Conservation (phyloP, 345 rosid species). For the Euphorbia peplus region DNA sequence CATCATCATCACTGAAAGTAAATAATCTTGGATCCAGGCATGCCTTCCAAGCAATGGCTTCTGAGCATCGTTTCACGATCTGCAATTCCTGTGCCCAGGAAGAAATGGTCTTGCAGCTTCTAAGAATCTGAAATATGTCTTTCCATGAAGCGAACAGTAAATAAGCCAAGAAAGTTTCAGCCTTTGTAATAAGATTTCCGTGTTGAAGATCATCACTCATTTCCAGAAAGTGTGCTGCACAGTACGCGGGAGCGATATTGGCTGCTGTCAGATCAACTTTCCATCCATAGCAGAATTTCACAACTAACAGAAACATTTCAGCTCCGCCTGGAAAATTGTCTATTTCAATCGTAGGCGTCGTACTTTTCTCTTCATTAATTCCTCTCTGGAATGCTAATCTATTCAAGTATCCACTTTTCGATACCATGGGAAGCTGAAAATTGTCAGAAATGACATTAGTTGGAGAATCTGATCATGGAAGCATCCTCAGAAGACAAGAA, state of each 20-base stretch:
- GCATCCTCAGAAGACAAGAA: not conserved
- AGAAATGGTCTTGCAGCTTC: slow-evolving; percentile 44
- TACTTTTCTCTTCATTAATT: slow-evolving; percentile 19
- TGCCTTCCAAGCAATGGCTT: slow-evolving; percentile 52
- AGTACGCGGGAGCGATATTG: slow-evolving; percentile 41
- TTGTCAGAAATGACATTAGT: slow-evolving; percentile 5
- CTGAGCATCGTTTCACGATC: slow-evolving; percentile 42
- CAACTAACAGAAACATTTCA: slow-evolving; percentile 35
- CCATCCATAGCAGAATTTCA: slow-evolving; percentile 53
- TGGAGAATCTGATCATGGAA: not conserved
- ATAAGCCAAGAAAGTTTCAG: slow-evolving; percentile 39
- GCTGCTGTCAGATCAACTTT: slow-evolving; percentile 45
- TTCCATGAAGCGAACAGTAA: slow-evolving; percentile 47
- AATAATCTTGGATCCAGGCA: slow-evolving; percentile 26
- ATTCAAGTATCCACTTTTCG: slow-evolving; percentile 50
- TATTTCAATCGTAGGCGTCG: slow-evolving; percentile 22
- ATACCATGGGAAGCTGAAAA: slow-evolving; percentile 50
- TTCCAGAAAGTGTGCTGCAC: slow-evolving; percentile 54
- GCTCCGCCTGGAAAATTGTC: slow-evolving; percentile 48
- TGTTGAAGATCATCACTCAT: slow-evolving; percentile 46
- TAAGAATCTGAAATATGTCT: slow-evolving; percentile 39
- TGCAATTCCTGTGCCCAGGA: slow-evolving; percentile 39
- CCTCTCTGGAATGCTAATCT: slow-evolving; percentile 39
- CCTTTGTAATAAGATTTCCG: slow-evolving; percentile 42
- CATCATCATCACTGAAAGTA: slow-evolving; percentile 5